Base-by-base conservation (phyloP, 2,329 filamentous ascomycete genomes). In the Neofusicoccum sp. region DNA sequence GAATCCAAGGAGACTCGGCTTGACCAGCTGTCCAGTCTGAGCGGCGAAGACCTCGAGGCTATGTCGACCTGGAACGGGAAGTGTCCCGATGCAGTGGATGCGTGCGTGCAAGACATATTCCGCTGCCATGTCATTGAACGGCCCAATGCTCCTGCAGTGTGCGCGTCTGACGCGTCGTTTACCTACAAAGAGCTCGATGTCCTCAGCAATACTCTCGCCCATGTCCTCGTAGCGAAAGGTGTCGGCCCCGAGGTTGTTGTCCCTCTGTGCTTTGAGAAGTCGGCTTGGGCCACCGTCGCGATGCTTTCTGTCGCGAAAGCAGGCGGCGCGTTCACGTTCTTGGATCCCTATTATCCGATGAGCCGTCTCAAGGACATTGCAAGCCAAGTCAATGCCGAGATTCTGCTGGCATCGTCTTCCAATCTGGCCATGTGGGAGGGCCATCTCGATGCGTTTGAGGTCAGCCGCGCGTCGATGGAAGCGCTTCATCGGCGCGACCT, bases 211-310 rank as follows among this genome's bases (percentile, higher is more conserved):
- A 67, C 66, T 14, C 63, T 74, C 2, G 71, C 71, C 24, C 67
- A 69, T 57, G 61, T 70, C 59, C 67, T 75, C 8, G 64, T 69
- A 3, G 60, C 68, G 16, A 65, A 72, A 6, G 73, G 71, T 5
- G 66, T 73, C 33, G 66, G 65, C 2, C 70, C 69, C 9, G 71
- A 73, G 51, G 59, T 68, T 0, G 72, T 73, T 43, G 71, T 77
- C n/a, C 87, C 86, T 33, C 83, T 96, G 47, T 79, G 88, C 49
- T 87, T 96, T 83, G 84, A 92, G 26, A 96, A 95, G 70, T 92
- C 88, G 0, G 72, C 86, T 1, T 73, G 86, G 26, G 76, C 96
- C 0, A 96, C 96, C 68, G 79, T 87, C 31, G 82, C 86, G 0
- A 90, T 96, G 30, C 78, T 96, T 30, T 91, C 86, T 1, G 82